phyloP scores from a whole-genome alignment of 345 rosid genomes.

The Melaleuca quinquenervia region DNA sequence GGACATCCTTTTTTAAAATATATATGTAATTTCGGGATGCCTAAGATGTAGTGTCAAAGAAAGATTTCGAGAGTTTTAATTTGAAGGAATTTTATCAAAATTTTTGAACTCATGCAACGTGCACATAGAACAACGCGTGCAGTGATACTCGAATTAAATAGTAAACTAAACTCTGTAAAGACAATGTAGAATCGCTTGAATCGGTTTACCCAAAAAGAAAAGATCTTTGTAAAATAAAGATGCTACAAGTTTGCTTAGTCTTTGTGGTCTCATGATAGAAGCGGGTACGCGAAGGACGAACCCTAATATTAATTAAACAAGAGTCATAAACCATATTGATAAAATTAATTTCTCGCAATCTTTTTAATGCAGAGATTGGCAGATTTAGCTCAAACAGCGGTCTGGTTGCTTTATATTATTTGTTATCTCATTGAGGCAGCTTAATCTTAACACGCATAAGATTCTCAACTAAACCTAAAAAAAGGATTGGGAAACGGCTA shows the following conservation, averaged over 20 bases:
- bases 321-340: neutral
- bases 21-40: neutral
- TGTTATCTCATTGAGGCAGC: neutral
- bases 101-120: neutral
- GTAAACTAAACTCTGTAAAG: neutral
- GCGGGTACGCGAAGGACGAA: neutral
- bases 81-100: neutral
- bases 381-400: neutral
- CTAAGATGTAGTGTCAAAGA: fast-evolving
- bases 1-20: neutral
- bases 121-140: no score
- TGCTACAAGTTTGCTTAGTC: neutral
- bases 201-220: no score
- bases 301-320: neutral
- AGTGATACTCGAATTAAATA: no score
- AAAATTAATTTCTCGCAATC: neutral
- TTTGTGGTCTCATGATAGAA: neutral
- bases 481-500: neutral
- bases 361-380: neutral
- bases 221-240: neutral
- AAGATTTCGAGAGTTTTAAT: neutral
- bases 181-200: neutral
- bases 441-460: neutral
- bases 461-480: neutral
- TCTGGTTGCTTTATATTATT: fast-evolving